Base-by-base conservation (phyloP, 768 basidiomycete species). In the Fomitopsis pulvina region DNA sequence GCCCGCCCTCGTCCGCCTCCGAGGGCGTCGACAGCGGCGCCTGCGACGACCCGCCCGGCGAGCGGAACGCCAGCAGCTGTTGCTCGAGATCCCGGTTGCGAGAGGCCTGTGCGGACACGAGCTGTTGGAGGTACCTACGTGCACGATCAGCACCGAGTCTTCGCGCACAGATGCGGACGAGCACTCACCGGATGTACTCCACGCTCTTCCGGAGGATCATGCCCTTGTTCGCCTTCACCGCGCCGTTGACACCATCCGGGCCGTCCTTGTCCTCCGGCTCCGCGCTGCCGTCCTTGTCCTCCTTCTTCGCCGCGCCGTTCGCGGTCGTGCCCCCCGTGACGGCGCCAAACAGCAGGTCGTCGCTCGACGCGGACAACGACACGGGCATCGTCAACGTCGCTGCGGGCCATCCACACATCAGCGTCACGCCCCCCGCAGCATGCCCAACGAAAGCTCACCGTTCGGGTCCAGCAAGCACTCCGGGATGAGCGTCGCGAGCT, bases 151-250 rank as follows among this genome's bases (percentile, higher is more conserved):
- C 18, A 16, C 16, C 22, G 18, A 47, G 47, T n/a, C 28, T 16
- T 30, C 40, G 11, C 24, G 42, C 24, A 39, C 22, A 21, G 38
- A 26, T 12, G 20, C 9, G 47, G 25, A 28, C 45, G 32, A 50
- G 38, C 12, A 41, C 64, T 50, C 54, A 66, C 59, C 65, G 78
- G 49, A 75, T 75, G 45, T 75, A 75, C 46, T 75, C 74, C 48
- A 75, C 74, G 39, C 74, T 75, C 71, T 76, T 95, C 57, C 88
- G 66, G 40, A 95, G 67, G 38, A 95, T 92, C 83, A 94, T 89
- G 28, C 92, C 92, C 74, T 95, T 95, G 70, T 95, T 94, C 24
- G 92, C 92, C 63, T 94, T 94, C 47, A 89, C 84, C 26, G 76
- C 73, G 18, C 65, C 66, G 18, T 69, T 71, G 5, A 5, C 14